Conservation (phyloP, 306 rosid genomes). For the Trifolium dubium region DNA sequence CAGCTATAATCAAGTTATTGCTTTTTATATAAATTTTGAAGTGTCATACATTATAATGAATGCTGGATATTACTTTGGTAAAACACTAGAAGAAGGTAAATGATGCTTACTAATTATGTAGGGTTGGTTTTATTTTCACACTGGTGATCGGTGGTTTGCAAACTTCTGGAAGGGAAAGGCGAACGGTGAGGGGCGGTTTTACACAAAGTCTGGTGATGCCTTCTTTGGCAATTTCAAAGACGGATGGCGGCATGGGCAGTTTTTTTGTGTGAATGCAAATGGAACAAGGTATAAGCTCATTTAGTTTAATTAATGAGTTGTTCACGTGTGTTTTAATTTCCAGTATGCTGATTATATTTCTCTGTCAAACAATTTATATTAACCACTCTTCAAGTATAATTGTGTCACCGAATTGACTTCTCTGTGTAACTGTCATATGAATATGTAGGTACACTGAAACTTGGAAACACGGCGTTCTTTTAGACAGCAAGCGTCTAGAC, state of each 20-base stretch:
- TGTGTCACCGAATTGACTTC: constrained; percentile 11
- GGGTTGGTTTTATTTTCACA: constrained; percentile 96
- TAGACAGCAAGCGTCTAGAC: constrained; percentile 57
- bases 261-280: constrained; percentile 75
- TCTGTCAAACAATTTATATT: constrained; percentile 20
- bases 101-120: constrained; percentile 43
- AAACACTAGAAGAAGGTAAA: constrained; percentile 25
- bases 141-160: constrained; percentile 91
- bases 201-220: constrained; percentile 82
- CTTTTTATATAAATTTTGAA: constrained; percentile 25
- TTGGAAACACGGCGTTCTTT: constrained; percentile 75
- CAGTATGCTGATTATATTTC: constrained; percentile 30
- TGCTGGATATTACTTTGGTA: constrained; percentile 31
- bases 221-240: constrained; percentile 85
- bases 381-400: background rate
- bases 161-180: constrained; percentile 99
- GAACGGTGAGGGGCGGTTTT: constrained; percentile 93
- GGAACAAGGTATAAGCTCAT: constrained; percentile 65
- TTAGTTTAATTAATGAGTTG: background rate
- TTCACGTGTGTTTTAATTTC: background rate
- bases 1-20: background rate
- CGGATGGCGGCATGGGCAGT: constrained; percentile 91
- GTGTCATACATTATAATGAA: constrained; percentile 18
- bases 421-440: constrained; percentile 28
- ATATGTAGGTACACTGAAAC: constrained; percentile 77